Conservation (phyloP, 1,284 basidiomycete genomes). For the Sporisorium reilianum region DNA sequence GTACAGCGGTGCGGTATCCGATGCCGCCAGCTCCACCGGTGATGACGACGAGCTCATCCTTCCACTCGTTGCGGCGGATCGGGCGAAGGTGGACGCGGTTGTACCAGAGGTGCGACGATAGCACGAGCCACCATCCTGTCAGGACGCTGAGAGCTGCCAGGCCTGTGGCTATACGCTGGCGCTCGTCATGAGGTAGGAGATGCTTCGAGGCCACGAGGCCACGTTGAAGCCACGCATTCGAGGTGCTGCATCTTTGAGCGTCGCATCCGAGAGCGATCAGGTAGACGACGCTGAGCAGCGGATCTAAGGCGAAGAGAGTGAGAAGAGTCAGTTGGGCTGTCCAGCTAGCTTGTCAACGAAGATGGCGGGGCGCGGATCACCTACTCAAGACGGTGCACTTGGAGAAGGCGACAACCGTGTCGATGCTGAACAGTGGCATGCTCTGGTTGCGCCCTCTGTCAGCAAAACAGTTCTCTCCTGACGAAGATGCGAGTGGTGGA, state of each 20-base stretch:
- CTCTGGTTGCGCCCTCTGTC: neutral
- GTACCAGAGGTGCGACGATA: conserved; percentile 39
- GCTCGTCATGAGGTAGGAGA: neutral
- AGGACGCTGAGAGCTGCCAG: conserved; percentile 18
- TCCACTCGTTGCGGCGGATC: conserved; percentile 32
- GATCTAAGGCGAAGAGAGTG: conserved; percentile 15
- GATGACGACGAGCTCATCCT: conserved; percentile 52
- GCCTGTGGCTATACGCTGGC: neutral
- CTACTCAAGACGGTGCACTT: conserved; percentile 8
- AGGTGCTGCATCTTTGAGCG: conserved; percentile 8
- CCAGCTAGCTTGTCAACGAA: neutral
- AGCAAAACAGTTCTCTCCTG: neutral
- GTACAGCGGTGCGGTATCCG: conserved; percentile 85
- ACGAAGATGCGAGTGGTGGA: neutral
- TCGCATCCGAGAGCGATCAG: conserved; percentile 18
- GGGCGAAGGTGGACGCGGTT: conserved; percentile 28
- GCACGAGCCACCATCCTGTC: conserved; percentile 20
- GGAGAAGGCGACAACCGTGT: conserved; percentile 20
- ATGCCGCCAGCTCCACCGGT: conserved; percentile 82
- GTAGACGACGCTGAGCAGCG: conserved; percentile 28
- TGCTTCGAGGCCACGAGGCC: neutral
- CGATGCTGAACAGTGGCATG: conserved; percentile 32
- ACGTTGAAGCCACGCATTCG: conserved; percentile 3
- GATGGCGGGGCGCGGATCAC: no score
- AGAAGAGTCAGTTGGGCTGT: neutral